Conservation (phyloP, 306 rosid species). For the Pachyrhizus erosus region DNA sequence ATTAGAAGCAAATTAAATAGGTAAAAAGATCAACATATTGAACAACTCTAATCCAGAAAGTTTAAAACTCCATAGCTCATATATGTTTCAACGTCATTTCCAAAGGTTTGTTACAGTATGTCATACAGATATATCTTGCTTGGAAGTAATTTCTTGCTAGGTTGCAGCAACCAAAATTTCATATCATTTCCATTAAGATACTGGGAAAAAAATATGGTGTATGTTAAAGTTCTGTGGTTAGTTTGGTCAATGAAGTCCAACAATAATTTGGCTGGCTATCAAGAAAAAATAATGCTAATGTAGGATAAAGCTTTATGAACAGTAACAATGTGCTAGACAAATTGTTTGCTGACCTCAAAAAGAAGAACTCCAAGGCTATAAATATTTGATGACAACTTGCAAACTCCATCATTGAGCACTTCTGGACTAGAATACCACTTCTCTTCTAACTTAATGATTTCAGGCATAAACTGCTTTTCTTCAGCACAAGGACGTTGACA, state of each 20-base stretch:
- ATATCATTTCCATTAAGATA: background rate
- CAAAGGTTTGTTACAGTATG: conserved; percentile 16
- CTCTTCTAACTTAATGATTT: conserved; percentile 54
- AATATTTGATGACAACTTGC: conserved; percentile 63
- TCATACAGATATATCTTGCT: conserved; percentile 2
- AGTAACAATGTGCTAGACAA: background rate
- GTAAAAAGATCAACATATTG: conserved; percentile 1
- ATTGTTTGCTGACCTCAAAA: conserved; percentile 64
- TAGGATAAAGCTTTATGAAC: background rate
- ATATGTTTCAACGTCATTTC: conserved; percentile 15
- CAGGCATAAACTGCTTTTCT: conserved; percentile 42
- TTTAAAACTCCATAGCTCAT: conserved; percentile 1
- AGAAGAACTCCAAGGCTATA: conserved; percentile 78
- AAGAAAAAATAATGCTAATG: conserved; percentile 1
- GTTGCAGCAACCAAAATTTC: conserved; percentile 22
- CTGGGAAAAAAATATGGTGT: background rate
- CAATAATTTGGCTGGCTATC: conserved; percentile 5
- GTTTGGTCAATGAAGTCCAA: conserved; percentile 5
- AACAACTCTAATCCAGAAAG: conserved; percentile 17
- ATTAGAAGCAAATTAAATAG: conserved; percentile 23
- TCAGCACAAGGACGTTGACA: conserved; percentile 29
- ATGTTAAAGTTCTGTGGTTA: background rate
- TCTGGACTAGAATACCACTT: conserved; percentile 77
- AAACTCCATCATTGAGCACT: conserved; percentile 49
- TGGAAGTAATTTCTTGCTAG: conserved; percentile 16